Conservation (phyloP, 1,284 basidiomycete species). For the Cryptococcus sp. region DNA sequence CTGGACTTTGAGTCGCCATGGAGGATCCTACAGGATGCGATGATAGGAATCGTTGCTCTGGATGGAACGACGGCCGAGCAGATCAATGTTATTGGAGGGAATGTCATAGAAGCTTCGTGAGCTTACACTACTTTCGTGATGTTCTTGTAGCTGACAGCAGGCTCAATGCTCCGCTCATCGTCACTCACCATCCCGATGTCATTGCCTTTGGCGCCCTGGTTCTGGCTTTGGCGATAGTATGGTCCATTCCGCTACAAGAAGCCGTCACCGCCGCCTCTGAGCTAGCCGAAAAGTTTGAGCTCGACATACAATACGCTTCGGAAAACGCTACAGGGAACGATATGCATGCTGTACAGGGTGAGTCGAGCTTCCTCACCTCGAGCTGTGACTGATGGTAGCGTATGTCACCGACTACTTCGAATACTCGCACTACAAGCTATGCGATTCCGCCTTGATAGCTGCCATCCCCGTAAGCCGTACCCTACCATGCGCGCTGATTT, state of each 20-base stretch:
- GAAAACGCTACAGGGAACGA: conserved; percentile 11
- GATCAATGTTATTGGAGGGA: no score
- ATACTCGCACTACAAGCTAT: no score
- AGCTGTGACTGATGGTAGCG: no score
- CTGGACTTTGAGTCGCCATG: conserved; percentile 79
- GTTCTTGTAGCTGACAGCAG: no score
- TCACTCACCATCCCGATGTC: conserved; percentile 24
- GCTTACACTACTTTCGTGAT: no score
- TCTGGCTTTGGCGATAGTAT: conserved; percentile 22
- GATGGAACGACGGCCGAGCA: conserved; percentile 1
- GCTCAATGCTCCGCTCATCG: conserved; percentile 23
- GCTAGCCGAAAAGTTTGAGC: conserved; percentile 20
- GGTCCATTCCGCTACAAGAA: conserved; percentile 14
- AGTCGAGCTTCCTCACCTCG: no score
- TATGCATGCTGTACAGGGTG: conserved; percentile 18
- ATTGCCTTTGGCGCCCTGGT: conserved; percentile 25
- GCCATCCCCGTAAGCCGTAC: no score
- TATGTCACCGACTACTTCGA: no score
- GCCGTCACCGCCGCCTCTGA: conserved; percentile 21
- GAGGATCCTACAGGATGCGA: conserved; percentile 60
- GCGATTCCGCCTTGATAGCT: no score
- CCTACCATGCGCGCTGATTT: no score
- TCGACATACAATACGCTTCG: conserved; percentile 20
- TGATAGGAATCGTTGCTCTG: conserved; percentile 42
- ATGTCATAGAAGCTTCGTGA: no score